Base-by-base conservation (phyloP, 208 protist species). In the Wallacemonas sp. region DNA sequence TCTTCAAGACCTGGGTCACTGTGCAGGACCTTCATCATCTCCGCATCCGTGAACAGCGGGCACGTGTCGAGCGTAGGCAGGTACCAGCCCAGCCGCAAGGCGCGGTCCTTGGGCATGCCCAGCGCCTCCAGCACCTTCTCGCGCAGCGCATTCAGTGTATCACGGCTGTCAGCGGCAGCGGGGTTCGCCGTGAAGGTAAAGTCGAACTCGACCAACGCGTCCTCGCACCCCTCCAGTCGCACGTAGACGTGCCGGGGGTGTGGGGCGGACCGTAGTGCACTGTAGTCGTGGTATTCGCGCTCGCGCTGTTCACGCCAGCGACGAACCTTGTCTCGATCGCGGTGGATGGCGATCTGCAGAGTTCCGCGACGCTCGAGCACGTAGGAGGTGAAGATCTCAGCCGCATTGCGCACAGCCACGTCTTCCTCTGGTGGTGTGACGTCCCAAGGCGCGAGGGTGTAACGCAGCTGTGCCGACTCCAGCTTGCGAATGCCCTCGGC, bases 171-270 rank as follows among this genome's bases (percentile, higher is more conserved):
- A 12, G 34, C 54, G 4, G 57, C 60, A 36, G 71, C 55, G 22
- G 48, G 50, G 24, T 63, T 12, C 9, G 60, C 61, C 39, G 78
- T 71, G 73, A 96, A 90, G 41, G 73, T 73, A 66, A 86, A 90
- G 60, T 96, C 87, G 64, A 96, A 96, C 27, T 84, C 77, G 32
- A 93, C 79, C n/a, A 96, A n/a, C 27, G 69, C 80, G n/a, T 73
- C 76, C 53, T 96, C 90, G 62, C 90, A 96, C 30, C 90, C 90
- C 60, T 96, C 90, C 30, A 96, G 70, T 33, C 84, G 78, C 21
- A 67, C 83, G 60, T 92, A 92, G 27, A 96, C 87, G 74, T 93
- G 87, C 27, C 90, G 90, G 9, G 66, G 68, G 69, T 91, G 77
- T 27, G 87, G 87, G 29, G 78, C 83, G 24, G 45, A 27, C 26